Evolutionary conservation across 164 flowering plant species (phyloP).

Genomic region (Platanus orientalis): DNA sequence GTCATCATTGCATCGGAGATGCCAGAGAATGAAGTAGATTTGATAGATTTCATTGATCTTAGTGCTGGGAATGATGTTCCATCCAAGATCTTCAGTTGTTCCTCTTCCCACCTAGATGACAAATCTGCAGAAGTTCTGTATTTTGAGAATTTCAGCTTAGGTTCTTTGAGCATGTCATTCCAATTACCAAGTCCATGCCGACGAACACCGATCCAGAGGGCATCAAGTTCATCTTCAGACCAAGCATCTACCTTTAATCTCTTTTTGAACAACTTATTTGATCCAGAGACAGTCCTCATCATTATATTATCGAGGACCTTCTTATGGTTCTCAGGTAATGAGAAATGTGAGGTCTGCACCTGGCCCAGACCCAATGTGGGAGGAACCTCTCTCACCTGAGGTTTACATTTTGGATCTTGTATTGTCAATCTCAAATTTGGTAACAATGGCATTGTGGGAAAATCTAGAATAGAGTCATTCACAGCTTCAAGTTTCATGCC

Average conservation of each 20-base stretch:
- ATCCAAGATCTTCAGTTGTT: slow-evolving; percentile 60
- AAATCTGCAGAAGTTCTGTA: slow-evolving; percentile 63
- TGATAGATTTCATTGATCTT: slow-evolving; percentile 32
- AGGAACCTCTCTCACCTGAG: slow-evolving; percentile 43
- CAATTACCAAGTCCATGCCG: slow-evolving; percentile 93
- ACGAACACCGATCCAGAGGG: slow-evolving; percentile 97
- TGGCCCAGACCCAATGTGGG: slow-evolving; percentile 57
- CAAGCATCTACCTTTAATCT: slow-evolving; percentile 63
- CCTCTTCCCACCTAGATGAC: slow-evolving; percentile 76
- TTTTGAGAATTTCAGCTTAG: slow-evolving; percentile 72
- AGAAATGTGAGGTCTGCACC: slow-evolving; percentile 42
- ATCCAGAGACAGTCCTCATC: slow-evolving; percentile 75
- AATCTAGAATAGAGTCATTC: slow-evolving; percentile 30
- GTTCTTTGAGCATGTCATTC: slow-evolving; percentile 79
- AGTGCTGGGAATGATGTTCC: slow-evolving; percentile 28
- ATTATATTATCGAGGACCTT: slow-evolving; percentile 89
- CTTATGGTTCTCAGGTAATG: slow-evolving; percentile 81
- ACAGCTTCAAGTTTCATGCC: slow-evolving; percentile 45
- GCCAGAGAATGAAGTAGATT: slow-evolving; percentile 42
- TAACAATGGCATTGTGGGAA: slow-evolving; percentile 55
- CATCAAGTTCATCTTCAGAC: slow-evolving; percentile 98
- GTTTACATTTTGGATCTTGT: slow-evolving; percentile 41
- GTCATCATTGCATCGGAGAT: slow-evolving; percentile 89
- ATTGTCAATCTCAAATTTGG: slow-evolving; percentile 56
- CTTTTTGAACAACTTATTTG: slow-evolving; percentile 42